Base-by-base conservation (phyloP, 768 basidiomycete species). In the Amanita rubescens region DNA sequence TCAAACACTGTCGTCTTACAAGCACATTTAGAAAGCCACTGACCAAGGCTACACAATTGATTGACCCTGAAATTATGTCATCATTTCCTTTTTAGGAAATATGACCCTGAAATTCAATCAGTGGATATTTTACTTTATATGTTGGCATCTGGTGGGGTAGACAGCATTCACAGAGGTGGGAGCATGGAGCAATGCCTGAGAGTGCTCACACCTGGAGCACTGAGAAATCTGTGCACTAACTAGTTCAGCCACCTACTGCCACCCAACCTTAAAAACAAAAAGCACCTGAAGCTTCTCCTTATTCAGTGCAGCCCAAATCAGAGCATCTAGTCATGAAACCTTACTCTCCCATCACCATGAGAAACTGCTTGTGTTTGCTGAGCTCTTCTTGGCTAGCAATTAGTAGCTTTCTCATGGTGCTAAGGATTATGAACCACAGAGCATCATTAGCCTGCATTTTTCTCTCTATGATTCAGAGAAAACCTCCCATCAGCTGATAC, bases 331-430 rank as follows among this genome's bases (percentile, higher is more conserved):
- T 7, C 63, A 55, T 24, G 55, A 41, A 1, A 61, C 54, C 22
- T 58, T 48, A 25, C 19, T 60, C 61, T 22, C 45, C 63, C 1
- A 65, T 51, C 15, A 60, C 63, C 54, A 64, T 53, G 7, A 64
- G 51, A 25, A 57, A 59, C 46, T 55, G 38, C 53, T 65, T 65
- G 53, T 62, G 53, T 19, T 57, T 54, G 17, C 57, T 54, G 7
- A 64, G 45, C 24, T 25, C 25, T n/a, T n/a, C n/a, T 30, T 9
- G 8, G 44, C 25, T 15, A 15, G 44, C 44, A 46, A 46, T 8
- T 33, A 46, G 44, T 8, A 63, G 54, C n/a, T 54, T 54, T 11
- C 54, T 51, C 4, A 44, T 50, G 33, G 44, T 35, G 30, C 58
- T 60, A 39, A 63, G 52, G 30, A 38, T 51, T 9, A 44, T 32